Evolutionary conservation across 352 stramenopile genomes (phyloP).

Genomic region (Pythium angustatum): DNA sequence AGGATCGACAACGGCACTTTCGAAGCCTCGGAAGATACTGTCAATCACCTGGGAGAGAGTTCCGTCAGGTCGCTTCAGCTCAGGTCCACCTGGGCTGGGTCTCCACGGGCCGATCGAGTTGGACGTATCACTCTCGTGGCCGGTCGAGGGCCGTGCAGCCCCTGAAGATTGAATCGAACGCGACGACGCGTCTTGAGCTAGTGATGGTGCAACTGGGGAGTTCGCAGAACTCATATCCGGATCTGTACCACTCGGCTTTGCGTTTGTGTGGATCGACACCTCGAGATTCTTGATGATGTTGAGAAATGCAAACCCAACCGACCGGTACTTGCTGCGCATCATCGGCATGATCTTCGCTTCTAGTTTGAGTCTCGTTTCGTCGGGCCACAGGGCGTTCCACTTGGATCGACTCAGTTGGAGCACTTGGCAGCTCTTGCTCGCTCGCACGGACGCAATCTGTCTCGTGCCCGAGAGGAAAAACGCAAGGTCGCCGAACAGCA

Average conservation of each 20-base stretch:
- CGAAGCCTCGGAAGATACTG: too few relatives aligned
- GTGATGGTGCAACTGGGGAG: too few relatives aligned
- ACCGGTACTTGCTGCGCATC: constrained; percentile 28
- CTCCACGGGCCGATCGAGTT: not conserved
- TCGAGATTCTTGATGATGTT: constrained; percentile 41
- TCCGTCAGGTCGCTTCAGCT: too few relatives aligned
- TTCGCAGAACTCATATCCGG: not conserved
- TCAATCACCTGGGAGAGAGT: too few relatives aligned
- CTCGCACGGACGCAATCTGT: constrained; percentile 43
- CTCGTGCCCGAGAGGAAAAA: constrained; percentile 52
- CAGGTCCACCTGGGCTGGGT: not conserved
- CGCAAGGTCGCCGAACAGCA: constrained; percentile 59
- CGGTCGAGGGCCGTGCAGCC: not conserved
- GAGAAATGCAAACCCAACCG: constrained; percentile 18
- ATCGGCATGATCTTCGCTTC: constrained; percentile 28
- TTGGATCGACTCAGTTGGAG: constrained; percentile 45
- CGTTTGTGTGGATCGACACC: constrained; percentile 7
- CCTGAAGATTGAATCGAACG: constrained; percentile 4
- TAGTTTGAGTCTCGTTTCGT: constrained; percentile 17
- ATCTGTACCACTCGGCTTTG: not conserved
- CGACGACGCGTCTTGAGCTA: not conserved
- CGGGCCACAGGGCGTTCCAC: constrained; percentile 58
- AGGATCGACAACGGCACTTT: not conserved
- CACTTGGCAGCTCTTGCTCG: constrained; percentile 56
- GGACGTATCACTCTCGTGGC: not conserved